phyloP scores from a whole-genome alignment of 176 grass and related monocot genomes.

The Phragmites australis region DNA sequence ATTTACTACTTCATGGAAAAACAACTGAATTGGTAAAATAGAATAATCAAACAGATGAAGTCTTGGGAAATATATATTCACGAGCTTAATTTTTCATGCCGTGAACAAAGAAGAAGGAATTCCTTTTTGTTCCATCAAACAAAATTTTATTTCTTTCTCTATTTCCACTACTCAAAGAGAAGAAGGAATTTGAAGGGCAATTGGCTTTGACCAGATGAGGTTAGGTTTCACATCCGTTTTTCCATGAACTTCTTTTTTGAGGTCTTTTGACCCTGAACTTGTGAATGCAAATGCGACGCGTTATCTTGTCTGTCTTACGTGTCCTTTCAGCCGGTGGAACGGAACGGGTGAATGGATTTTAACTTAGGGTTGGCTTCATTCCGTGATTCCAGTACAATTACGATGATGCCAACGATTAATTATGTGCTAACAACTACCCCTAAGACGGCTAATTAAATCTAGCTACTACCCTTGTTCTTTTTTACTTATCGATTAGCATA shows the following conservation, averaged over 20 bases:
- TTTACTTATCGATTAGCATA: too few species aligned
- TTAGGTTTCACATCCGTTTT: constrained; percentile 32
- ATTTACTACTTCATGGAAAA: not conserved
- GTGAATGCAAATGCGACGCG: not conserved
- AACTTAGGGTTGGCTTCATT: not conserved
- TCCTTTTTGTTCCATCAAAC: not conserved
- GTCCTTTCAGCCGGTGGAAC: not conserved
- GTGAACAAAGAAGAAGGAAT: too few species aligned
- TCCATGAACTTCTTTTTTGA: too few species aligned
- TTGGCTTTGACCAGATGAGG: constrained; percentile 11
- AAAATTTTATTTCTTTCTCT: not conserved
- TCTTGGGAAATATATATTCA: too few species aligned
- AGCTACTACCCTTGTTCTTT: too few species aligned
- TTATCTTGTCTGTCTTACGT: not conserved
- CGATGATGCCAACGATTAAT: not conserved
- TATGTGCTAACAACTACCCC: not conserved
- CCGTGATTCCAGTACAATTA: not conserved
- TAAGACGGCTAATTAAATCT: not conserved
- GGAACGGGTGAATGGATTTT: not conserved
- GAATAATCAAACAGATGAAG: not conserved
- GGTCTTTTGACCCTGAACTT: constrained; percentile 25
- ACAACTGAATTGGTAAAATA: too few species aligned
- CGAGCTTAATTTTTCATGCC: too few species aligned
- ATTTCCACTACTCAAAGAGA: not conserved
- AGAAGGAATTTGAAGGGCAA: not conserved